Base-by-base conservation (phyloP, 192 early-diverging fungal species). In the Oehlia diaphana region DNA sequence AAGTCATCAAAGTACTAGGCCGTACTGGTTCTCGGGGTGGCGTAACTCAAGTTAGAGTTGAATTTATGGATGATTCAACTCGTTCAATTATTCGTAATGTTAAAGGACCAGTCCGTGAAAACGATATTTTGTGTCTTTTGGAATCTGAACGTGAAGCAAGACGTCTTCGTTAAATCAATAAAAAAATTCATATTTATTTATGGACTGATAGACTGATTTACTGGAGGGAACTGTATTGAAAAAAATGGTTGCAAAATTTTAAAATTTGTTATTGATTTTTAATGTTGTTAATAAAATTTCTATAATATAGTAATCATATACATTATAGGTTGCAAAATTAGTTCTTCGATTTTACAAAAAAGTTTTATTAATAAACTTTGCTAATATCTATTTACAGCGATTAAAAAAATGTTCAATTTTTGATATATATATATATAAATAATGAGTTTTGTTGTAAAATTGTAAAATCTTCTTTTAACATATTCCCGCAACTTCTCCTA, bases 21-120 rank as follows among this genome's bases (percentile, higher is more conserved):
- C 95, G 98, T 83, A 99, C 98, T 83, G 98, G 98, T 85, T 99
- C 98, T 87, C 97, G 98, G 84, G 98, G 98, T 93, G 97, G 97
- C 89, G 98, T 99, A 87, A 99, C 98, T 84, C 98, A 95, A 88
- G 98, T 99, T 87, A 94, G 97, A 81, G 98, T 99, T 84, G 98
- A 98, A 88, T 96, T 99, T 89, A 92, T 98, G 88, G 97, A 98
- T 88, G 96, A 99, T 85, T 83, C 91, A 79, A 90, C 88, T 89
- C 98, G 98, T 78, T 93, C 95, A 86, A 98, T 99, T 90, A 97
- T 99, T 90, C 96, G 98, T 87, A 99, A 99, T 91, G 98, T 99
- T 70, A 98, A 97, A 93, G 98, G 98, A 77, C 98, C 98, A 82
- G 98, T 99, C 80, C 94, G 96, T 82, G 96, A 97, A 86, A 93